These are phyloP conservation scores for Aquanectria penicillioides DNA, from an alignment of 2,329 filamentous ascomycete species.

Conservation along the genomic window DNA sequence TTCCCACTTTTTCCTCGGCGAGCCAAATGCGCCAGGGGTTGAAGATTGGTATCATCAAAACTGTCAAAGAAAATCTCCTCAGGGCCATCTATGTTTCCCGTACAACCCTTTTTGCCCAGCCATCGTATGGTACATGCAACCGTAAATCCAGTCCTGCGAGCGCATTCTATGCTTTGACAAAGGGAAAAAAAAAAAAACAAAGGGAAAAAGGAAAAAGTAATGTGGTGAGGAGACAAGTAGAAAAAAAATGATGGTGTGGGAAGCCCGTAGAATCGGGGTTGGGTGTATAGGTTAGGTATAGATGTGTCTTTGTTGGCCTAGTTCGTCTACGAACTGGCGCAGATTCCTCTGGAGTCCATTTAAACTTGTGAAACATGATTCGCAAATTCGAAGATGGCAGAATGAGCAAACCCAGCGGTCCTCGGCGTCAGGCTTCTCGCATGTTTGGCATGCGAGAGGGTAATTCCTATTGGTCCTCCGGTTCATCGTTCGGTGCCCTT, in stretches of 20 bases:
- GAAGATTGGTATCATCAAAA: slow-evolving; percentile 35
- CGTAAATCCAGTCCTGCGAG: slow-evolving; percentile 21
- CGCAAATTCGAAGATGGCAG: slow-evolving; percentile 64
- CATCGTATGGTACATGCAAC: slow-evolving; percentile 36
- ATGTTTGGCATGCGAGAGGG: slow-evolving; percentile 64
- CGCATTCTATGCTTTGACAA: slow-evolving; percentile 26
- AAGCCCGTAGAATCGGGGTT: no score
- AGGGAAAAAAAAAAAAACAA: neutral
- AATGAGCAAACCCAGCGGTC: slow-evolving; percentile 60
- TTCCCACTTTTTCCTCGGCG: neutral
- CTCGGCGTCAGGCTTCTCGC: slow-evolving; percentile 56
- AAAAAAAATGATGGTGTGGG: no score
- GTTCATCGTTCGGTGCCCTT: slow-evolving; percentile 59
- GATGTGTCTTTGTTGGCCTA: slow-evolving; percentile 7
- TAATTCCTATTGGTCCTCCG: slow-evolving; percentile 59
- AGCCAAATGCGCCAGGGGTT: slow-evolving; percentile 21
- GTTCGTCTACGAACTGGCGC: slow-evolving; percentile 49
- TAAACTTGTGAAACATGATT: slow-evolving; percentile 56
- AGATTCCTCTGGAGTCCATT: slow-evolving; percentile 55
- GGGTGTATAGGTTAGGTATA: neutral
- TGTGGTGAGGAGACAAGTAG: slow-evolving; percentile 14
- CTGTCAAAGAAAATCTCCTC: slow-evolving; percentile 22
- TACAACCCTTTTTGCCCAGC: slow-evolving; percentile 14
- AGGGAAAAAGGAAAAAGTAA: neutral
- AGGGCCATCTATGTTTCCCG: slow-evolving; percentile 26